phyloP scores from a whole-genome alignment of 2,329 filamentous ascomycete species.

The Xylaria multiplex region DNA sequence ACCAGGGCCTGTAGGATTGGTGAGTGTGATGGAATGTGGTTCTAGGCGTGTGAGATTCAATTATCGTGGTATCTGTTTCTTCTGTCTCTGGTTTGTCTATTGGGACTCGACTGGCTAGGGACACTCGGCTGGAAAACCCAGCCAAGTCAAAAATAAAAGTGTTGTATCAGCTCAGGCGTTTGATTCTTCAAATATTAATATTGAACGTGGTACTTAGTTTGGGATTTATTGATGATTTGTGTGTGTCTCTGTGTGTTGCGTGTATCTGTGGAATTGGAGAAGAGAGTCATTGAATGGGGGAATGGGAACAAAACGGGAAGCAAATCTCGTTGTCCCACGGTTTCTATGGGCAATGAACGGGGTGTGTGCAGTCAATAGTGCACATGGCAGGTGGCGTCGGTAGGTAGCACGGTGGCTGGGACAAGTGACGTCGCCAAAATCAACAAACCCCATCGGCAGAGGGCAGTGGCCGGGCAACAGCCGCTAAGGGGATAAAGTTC shows the following conservation, averaged over 20 bases:
- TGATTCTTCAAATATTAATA: slow-evolving; percentile 10
- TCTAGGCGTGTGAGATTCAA: slow-evolving; percentile 18
- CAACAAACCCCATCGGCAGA: slow-evolving; percentile 40
- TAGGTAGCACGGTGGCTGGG: slow-evolving; percentile 38
- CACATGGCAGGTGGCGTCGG: neutral
- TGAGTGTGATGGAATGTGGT: slow-evolving; percentile 22
- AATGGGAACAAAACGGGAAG: slow-evolving; percentile 11
- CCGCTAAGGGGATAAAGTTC: slow-evolving; percentile 13
- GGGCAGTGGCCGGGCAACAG: slow-evolving; percentile 43
- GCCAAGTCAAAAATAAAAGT: slow-evolving; percentile 38
- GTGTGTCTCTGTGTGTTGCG: neutral
- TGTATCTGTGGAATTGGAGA: slow-evolving; percentile 10
- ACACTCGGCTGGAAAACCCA: slow-evolving; percentile 44
- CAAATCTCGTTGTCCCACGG: slow-evolving; percentile 39
- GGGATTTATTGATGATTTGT: slow-evolving; percentile 1
- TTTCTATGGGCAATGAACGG: slow-evolving; percentile 41
- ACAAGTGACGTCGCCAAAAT: slow-evolving; percentile 45
- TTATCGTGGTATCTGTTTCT: slow-evolving; percentile 10
- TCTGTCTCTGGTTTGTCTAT: neutral
- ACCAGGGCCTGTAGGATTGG: neutral
- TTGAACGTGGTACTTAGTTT: neutral
- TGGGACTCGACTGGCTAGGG: slow-evolving; percentile 40
- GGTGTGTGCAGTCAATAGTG: slow-evolving; percentile 21
- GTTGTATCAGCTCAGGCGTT: slow-evolving; percentile 31
- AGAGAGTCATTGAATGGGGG: slow-evolving; percentile 1